Evolutionary conservation across 1,284 basidiomycete genomes (phyloP).

Genomic region (Ceratobasidium sp.): DNA sequence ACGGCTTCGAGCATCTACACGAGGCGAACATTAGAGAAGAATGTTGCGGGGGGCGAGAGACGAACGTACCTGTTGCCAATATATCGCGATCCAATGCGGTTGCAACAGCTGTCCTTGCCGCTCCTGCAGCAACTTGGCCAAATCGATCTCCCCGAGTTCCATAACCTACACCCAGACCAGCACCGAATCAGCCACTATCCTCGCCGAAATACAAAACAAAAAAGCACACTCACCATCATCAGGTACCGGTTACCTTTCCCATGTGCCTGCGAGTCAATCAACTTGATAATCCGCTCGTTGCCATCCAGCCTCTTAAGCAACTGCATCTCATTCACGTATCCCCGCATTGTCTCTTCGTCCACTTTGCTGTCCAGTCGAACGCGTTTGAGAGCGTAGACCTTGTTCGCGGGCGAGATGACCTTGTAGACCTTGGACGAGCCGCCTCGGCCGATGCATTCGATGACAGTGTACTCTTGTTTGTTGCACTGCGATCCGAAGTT

Average conservation of each 20-base stretch:
- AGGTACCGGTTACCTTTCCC: slow-evolving; percentile 72
- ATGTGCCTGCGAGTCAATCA: slow-evolving; percentile 74
- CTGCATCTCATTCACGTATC: slow-evolving; percentile 95
- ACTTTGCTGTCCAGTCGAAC: slow-evolving; percentile 82
- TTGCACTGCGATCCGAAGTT: slow-evolving; percentile 59
- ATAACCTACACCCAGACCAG: slow-evolving; percentile 64
- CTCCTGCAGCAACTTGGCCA: slow-evolving; percentile 83
- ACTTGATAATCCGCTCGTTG: slow-evolving; percentile 86
- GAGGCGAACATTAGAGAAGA: neutral
- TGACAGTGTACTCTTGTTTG: slow-evolving; percentile 79
- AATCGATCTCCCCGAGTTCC: slow-evolving; percentile 93
- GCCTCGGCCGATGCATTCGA: slow-evolving; percentile 90
- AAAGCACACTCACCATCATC: slow-evolving; percentile 68
- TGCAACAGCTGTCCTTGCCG: slow-evolving; percentile 84
- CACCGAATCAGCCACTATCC: neutral
- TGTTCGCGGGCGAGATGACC: slow-evolving; percentile 78
- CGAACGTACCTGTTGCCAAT: slow-evolving; percentile 89
- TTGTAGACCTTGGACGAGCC: slow-evolving; percentile 94
- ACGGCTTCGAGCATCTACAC: slow-evolving; percentile 93
- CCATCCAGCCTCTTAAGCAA: slow-evolving; percentile 87
- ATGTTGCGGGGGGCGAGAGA: neutral
- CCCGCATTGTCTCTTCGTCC: slow-evolving; percentile 82
- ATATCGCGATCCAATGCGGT: slow-evolving; percentile 91
- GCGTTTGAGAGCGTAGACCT: slow-evolving; percentile 88
- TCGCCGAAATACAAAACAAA: neutral